phyloP scores from a whole-genome alignment of 495 filamentous ascomycete species.

The Penicillium pulvis region DNA sequence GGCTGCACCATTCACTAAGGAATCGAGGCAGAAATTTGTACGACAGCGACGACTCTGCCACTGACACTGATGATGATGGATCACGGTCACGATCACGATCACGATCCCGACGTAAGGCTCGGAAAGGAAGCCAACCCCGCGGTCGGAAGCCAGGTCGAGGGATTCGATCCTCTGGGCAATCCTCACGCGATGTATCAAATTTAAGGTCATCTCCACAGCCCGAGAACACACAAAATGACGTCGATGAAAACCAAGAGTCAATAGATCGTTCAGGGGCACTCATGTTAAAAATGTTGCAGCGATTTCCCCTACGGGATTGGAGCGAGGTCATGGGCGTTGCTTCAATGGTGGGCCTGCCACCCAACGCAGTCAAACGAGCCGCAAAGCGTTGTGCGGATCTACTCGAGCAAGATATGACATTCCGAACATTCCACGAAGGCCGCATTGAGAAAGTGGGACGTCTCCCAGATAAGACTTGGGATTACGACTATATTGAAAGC shows the following conservation, averaged over 20 bases:
- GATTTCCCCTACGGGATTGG: conserved; percentile 69
- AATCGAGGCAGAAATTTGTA: conserved; percentile 37
- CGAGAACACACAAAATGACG: conserved; percentile 10
- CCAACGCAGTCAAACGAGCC: conserved; percentile 61
- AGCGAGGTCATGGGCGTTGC: conserved; percentile 76
- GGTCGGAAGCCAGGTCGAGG: conserved; percentile 27
- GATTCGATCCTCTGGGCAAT: not conserved
- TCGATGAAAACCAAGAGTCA: conserved; percentile 3
- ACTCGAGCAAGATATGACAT: conserved; percentile 65
- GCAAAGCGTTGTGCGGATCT: conserved; percentile 69
- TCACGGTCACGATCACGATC: conserved; percentile 8
- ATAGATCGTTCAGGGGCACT: conserved; percentile 2
- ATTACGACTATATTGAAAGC: conserved; percentile 36
- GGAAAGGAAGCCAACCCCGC: conserved; percentile 28
- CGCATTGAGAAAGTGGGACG: conserved; percentile 25
- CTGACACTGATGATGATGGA: conserved; percentile 16
- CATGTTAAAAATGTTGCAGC: not conserved
- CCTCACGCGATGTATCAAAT: conserved; percentile 15
- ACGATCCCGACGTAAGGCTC: conserved; percentile 12
- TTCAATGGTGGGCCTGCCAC: conserved; percentile 65
- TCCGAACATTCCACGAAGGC: conserved; percentile 57
- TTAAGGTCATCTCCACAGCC: conserved; percentile 2
- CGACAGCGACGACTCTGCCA: conserved; percentile 23
- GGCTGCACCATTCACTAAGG: conserved; percentile 64
- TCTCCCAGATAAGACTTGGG: conserved; percentile 14